Percentiles rank a stretch among this genome's conserved stretches.
Conservation (phyloP, 2,329 filamentous ascomycete species). For the Colletotrichum theobromicola region DNA sequence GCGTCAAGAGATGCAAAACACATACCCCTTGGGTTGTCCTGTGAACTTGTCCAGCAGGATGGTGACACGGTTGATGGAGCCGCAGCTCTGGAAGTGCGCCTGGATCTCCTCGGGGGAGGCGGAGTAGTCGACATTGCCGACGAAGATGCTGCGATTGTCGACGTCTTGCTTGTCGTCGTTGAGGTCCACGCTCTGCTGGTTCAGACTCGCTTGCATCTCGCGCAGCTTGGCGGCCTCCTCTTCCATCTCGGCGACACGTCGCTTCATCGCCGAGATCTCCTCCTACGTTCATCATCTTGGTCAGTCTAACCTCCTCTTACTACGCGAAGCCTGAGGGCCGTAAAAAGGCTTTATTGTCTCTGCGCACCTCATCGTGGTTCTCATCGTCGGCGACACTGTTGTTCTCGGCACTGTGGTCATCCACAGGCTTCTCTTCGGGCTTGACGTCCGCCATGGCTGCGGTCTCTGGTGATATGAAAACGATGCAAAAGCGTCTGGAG, state of each 20-base stretch:
- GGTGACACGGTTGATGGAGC: constrained; percentile 96
- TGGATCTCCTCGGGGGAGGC: constrained; percentile 98
- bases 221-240: constrained; percentile 85
- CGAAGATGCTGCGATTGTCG: constrained; percentile 94
- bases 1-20: neutral
- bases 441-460: constrained; percentile 32
- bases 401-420: constrained; percentile 36
- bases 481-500: neutral
- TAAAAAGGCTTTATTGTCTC: constrained; percentile 4
- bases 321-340: constrained; percentile 15
- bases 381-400: constrained; percentile 37
- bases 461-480: neutral
- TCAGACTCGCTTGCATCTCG: constrained; percentile 86
- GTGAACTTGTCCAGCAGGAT: constrained; percentile 98
- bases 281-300: constrained; percentile 49
- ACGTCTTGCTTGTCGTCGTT: constrained; percentile 90
- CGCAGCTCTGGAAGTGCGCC: constrained; percentile 96
- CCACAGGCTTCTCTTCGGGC: constrained; percentile 30
- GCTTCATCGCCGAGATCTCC: constrained; percentile 89
- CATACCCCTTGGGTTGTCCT: constrained; percentile 98
- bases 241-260: constrained; percentile 87
- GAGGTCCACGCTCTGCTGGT: constrained; percentile 82
- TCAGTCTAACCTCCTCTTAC: constrained; percentile 24
- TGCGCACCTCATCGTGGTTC: constrained; percentile 53
- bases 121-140: constrained; percentile 98